Evolutionary conservation across 176 grass and related monocot species (phyloP), one percentile per base, ranked within the genome.

Genomic region (Rhynchospora pubera): DNA sequence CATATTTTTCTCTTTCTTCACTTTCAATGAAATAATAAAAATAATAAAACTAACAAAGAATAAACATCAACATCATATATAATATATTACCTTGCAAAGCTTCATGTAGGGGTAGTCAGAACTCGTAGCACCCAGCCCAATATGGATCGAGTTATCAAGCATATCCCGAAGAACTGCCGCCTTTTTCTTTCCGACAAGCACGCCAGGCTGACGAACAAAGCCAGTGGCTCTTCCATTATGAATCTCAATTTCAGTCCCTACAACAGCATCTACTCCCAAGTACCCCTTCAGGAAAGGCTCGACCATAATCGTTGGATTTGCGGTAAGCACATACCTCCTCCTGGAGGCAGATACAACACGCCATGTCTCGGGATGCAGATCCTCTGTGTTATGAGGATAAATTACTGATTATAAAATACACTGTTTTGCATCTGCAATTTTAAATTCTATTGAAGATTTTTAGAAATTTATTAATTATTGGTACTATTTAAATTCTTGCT

Each of bases 201-300:
- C 93, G 6, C 93, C 93, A 1, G 93, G 87, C 14, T 21, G 10
- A 45, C 69, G 32, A 47, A 92, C 88, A 4, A 94, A 44, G 14
- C 93, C 92, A 0, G 88, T 90, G 0, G 84, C 84, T 5, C 90
- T 69, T 16, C 78, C 90, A 53, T 79, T 48, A 46, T 83, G 91
- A 1, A 81, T 62, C 14, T 28, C 21, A 79, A 94, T 84, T 88
- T 94, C 93, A 14, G 93, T 90, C 28, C 90, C 93, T 18, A 92
- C 1, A 21, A 94, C 90, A 22, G 62, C 1, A 78, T 92, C 87
- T 2, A 82, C 47, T 80, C 86, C 88, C 72, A 88, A 1, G 87
- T 94, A 91, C 8, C 91, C 93, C 88, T 86, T 92, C 28, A 94
- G 72, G 84, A 94, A 94, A 5, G 83, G 83, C 90, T 94, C 93